A percentile compares a stretch with the other conserved stretches of the same genome.
These are phyloP conservation scores for Schwanniomyces polymorphus DNA, from an alignment of 805 yeast genomes.

Conservation along the genomic window DNA sequence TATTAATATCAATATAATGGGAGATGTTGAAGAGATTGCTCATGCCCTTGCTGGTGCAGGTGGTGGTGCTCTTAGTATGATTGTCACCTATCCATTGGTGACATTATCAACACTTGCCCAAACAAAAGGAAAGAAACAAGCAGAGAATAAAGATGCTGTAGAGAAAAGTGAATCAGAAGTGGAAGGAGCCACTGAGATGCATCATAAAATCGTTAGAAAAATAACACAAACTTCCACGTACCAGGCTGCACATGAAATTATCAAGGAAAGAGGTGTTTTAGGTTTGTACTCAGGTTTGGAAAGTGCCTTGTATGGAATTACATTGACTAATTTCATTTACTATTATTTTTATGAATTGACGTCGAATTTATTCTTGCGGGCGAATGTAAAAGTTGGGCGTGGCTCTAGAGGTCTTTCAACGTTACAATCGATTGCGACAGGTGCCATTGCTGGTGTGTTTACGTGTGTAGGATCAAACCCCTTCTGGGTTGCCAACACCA, in stretches of 20 bases:
- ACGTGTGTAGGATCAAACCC: constrained; percentile 86
- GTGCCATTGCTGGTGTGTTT: constrained; percentile 84
- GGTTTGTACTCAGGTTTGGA: constrained; percentile 86
- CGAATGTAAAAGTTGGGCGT: constrained; percentile 23
- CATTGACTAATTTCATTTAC: constrained; percentile 83
- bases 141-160: constrained; percentile 8
- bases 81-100: constrained; percentile 86
- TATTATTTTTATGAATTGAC: constrained; percentile 87
- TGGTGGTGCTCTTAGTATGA: constrained; percentile 87
- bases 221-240: constrained; percentile 16
- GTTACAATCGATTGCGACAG: constrained; percentile 68
- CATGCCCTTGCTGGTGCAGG: constrained; percentile 96
- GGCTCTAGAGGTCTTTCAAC: constrained; percentile 51
- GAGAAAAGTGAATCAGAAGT: constrained; percentile 5
- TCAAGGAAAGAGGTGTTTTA: constrained; percentile 57
- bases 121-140: constrained; percentile 45
- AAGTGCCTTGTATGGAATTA: constrained; percentile 82
- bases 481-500: constrained; percentile 91
- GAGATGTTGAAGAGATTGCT: constrained; percentile 53
- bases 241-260: constrained; percentile 40
- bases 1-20: constrained; percentile 19
- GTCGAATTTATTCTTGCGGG: constrained; percentile 43
- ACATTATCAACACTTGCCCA: constrained; percentile 88
- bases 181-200: constrained; percentile 9
- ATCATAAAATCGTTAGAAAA: constrained; percentile 12